Evolutionary conservation across 2,329 filamentous ascomycete species (phyloP).

Genomic region (Bipolaris zeicola): DNA sequence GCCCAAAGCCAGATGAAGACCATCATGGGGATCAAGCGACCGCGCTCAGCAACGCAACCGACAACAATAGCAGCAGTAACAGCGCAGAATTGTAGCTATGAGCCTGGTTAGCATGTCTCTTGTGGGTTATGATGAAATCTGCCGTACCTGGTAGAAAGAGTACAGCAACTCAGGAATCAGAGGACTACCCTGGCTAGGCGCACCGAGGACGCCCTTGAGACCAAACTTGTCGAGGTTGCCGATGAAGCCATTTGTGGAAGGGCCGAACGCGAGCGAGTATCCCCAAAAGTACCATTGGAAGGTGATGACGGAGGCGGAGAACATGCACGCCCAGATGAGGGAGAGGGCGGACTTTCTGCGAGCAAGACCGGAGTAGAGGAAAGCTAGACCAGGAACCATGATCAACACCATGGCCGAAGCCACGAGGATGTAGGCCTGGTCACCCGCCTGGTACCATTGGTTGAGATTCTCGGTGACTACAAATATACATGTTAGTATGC

Average conservation of each 20-base stretch:
- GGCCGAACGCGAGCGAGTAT: conserved; percentile 91
- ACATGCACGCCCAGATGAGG: conserved; percentile 97
- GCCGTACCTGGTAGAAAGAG: conserved; percentile 83
- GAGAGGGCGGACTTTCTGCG: conserved; percentile 95
- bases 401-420: conserved; percentile 90
- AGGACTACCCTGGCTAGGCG: conserved; percentile 85
- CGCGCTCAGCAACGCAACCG: conserved; percentile 91
- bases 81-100: conserved; percentile 93
- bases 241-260: conserved; percentile 86
- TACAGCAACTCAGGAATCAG: conserved; percentile 89
- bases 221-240: conserved; percentile 90
- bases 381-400: conserved; percentile 96
- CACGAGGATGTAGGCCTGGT: conserved; percentile 92
- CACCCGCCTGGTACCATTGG: conserved; percentile 91
- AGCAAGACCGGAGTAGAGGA: conserved; percentile 97
- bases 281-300: conserved; percentile 99
- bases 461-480: conserved; percentile 85
- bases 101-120: conserved; percentile 17
- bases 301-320: conserved; percentile 84
- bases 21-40: conserved; percentile 89
- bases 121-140: neutral
- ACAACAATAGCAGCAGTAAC: conserved; percentile 91
- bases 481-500: conserved; percentile 17
- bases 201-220: conserved; percentile 79
- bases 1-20: conserved; percentile 97